Percentiles rank a stretch among this genome's conserved stretches.
Evolutionary conservation across 2,329 filamentous ascomycete species (phyloP).

Genomic region (Pseudogymnoascus sp.): DNA sequence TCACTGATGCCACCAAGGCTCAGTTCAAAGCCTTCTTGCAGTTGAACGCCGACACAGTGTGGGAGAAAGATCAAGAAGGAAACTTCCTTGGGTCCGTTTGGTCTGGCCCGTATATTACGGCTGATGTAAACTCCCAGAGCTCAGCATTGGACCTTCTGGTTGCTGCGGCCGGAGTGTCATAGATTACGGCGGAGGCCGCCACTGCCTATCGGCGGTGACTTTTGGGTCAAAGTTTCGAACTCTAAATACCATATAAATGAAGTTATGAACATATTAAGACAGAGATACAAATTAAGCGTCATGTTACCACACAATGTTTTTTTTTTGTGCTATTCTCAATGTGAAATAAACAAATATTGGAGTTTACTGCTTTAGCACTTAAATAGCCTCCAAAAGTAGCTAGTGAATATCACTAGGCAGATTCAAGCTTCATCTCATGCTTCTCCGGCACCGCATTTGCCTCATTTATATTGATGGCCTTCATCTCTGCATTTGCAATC

Average conservation of each 20-base stretch:
- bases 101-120: conserved; percentile 51
- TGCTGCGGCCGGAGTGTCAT: conserved; percentile 38
- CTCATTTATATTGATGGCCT: neutral
- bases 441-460: neutral
- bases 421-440: neutral
- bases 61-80: conserved; percentile 47
- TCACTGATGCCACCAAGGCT: conserved; percentile 38
- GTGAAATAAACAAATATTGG: no score
- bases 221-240: neutral
- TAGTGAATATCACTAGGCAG: neutral
- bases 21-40: conserved; percentile 48
- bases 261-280: neutral
- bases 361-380: no score
- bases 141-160: conserved; percentile 61
- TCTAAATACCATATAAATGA: neutral
- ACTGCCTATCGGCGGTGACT: neutral
- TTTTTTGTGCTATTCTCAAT: no score
- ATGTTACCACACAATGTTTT: no score
- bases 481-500: neutral
- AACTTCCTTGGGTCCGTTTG: conserved; percentile 55
- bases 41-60: conserved; percentile 58
- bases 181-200: neutral
- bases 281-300: neutral
- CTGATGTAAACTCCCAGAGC: conserved; percentile 52
- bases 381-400: no score